These are phyloP conservation scores for Kwoniella pini DNA, from an alignment of 768 basidiomycete genomes.

Conservation along the genomic window DNA sequence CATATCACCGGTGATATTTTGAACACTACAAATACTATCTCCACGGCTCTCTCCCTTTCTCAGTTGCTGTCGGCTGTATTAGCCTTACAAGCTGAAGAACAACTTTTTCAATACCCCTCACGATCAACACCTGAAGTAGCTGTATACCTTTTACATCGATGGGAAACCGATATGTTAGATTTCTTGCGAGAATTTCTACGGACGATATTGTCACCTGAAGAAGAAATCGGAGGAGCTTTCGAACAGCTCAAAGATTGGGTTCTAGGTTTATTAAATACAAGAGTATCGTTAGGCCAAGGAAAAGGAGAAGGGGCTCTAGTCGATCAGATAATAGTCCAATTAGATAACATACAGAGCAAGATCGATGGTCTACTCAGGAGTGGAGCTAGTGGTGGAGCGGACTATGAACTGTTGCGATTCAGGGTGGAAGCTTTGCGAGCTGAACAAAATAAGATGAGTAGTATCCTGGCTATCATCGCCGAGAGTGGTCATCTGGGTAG, in stretches of 20 bases:
- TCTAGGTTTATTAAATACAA: constrained; percentile 22
- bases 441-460: constrained; percentile 40
- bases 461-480: constrained; percentile 29
- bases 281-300: constrained; percentile 24
- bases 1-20: constrained; percentile 35
- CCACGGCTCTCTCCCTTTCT: constrained; percentile 35
- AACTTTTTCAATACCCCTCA: constrained; percentile 32
- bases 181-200: constrained; percentile 39
- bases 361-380: constrained; percentile 22
- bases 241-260: constrained; percentile 39
- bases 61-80: constrained; percentile 41
- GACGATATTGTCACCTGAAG: constrained; percentile 24
- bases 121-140: constrained; percentile 40
- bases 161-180: constrained; percentile 30
- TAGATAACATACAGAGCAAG: constrained; percentile 31
- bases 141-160: constrained; percentile 34
- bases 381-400: constrained; percentile 16
- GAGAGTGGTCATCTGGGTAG: constrained; percentile 37
- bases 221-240: constrained; percentile 25
- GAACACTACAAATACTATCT: constrained; percentile 28
- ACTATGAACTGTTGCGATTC: constrained; percentile 36
- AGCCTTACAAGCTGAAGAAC: constrained; percentile 36
- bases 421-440: constrained; percentile 32
- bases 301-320: constrained; percentile 39
- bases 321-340: constrained; percentile 41